A percentile compares a stretch with the other conserved stretches of the same genome.
Evolutionary conservation across 257 asterid species (phyloP).

Genomic region (Gentiana macrophylla): DNA sequence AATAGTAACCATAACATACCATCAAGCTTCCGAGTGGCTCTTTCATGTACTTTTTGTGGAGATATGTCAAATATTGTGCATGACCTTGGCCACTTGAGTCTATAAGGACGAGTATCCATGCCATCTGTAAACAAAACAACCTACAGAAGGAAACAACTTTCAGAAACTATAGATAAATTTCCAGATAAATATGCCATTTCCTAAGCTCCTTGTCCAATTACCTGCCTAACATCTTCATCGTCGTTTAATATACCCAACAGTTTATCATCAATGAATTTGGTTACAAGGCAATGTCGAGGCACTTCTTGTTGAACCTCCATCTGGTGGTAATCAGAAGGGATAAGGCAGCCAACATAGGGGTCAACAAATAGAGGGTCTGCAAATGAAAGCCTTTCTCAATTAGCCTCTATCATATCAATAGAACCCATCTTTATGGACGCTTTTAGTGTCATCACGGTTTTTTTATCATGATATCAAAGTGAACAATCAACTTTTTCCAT

Average conservation of each 20-base stretch:
- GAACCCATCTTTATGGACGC: neutral
- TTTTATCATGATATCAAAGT: too few relatives aligned
- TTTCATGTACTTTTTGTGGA: conserved; percentile 39
- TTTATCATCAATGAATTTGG: conserved; percentile 68
- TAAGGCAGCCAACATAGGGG: conserved; percentile 68
- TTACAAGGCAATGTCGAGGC: conserved; percentile 61
- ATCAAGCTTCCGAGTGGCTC: conserved; percentile 45
- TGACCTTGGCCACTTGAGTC: conserved; percentile 72
- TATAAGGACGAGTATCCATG: conserved; percentile 79
- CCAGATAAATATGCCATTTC: neutral
- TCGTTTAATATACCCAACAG: conserved; percentile 30
- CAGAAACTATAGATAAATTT: conserved; percentile 5
- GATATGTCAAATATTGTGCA: conserved; percentile 53
- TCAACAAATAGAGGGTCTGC: conserved; percentile 72
- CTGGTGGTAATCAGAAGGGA: conserved; percentile 23
- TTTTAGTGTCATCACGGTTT: neutral
- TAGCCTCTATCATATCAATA: neutral
- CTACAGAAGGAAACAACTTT: conserved; percentile 31
- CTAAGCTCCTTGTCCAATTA: conserved; percentile 9
- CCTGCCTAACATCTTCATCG: conserved; percentile 65
- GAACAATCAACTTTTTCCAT: neutral
- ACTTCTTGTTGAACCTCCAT: conserved; percentile 22
- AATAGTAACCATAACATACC: conserved; percentile 22
- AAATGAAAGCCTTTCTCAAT: conserved; percentile 6
- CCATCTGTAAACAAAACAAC: conserved; percentile 81